phyloP scores from a whole-genome alignment of 1,284 basidiomycete genomes.

The Caloboletus firmus region DNA sequence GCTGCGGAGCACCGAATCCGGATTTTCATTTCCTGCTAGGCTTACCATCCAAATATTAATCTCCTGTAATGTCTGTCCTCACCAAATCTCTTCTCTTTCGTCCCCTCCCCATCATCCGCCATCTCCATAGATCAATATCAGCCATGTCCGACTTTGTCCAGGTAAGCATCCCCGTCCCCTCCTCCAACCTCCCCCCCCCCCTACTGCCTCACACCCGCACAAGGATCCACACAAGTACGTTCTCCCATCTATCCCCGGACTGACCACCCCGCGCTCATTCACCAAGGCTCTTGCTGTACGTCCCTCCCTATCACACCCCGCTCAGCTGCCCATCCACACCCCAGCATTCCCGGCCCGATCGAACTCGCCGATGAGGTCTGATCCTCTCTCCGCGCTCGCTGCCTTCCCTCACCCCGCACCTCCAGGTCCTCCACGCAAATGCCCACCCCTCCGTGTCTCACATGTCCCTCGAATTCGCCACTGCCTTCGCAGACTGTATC shows the following conservation, averaged over 20 bases:
- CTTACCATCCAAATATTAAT: too few species aligned
- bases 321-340: neutral
- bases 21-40: too few species aligned
- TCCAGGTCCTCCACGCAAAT: constrained; percentile 72
- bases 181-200: too few species aligned
- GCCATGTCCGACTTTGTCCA: constrained; percentile 2
- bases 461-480: constrained; percentile 88
- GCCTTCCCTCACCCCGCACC: neutral
- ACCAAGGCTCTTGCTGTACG: constrained; percentile 65
- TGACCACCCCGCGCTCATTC: neutral
- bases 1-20: constrained; percentile 16
- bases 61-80: too few species aligned
- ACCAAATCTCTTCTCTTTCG: neutral
- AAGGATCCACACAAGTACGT: constrained; percentile 69
- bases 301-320: neutral
- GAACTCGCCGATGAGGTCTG: constrained; percentile 78
- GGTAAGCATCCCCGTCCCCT: neutral
- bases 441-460: constrained; percentile 89
- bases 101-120: neutral
- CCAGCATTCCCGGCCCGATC: constrained; percentile 80
- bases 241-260: neutral
- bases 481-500: constrained; percentile 88
- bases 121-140: neutral
- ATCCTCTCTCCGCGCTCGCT: constrained; percentile 23
- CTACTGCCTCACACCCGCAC: too few species aligned